Base-by-base conservation (phyloP, 163 green algal genomes). In the Chloromonas sp. region DNA sequence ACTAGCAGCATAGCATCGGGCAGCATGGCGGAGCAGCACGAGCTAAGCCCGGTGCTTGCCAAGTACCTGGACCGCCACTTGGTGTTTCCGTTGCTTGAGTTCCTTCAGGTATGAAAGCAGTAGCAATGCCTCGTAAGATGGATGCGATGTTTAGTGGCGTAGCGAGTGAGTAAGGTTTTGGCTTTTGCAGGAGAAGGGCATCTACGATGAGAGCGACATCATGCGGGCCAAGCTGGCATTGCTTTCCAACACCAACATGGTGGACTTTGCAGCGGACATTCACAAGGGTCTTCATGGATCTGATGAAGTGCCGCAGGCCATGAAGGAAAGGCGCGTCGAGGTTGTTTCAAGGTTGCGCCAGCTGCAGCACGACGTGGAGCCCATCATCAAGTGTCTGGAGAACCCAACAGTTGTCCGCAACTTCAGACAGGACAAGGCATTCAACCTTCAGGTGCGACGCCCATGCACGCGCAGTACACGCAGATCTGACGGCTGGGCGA, bases 251-350 rank as follows among this genome's bases (percentile, higher is more conserved):
- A 99, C 97, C 13, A 99, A 99, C 92, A 99, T 99, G 97, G 95
- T 99, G 2, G 97, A 99, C 89, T 99, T 98, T 87, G 96, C 96
- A 2, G 98, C 98, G 92, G 97, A 99, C 82, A 98, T 99, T 85
- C 95, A 98, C 87, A 96, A 97, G 85, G 87, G 90, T n/a, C 90
- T 99, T 0, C 93, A 99, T 87, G 89, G 94, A 14, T 95, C 92
- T 0, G 92, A 97, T 0, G 94, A 98, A 14, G 95, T 98, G n/a
- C 96, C 97, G 0, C 82, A 88, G 58, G 84, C 90, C 57, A 93
- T 98, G 89, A 90, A 91, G 79, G 85, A 92, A 58, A 90, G 94
- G 2, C 90, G 95, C 14, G 84, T 71, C 0, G 90, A 96, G 70
- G 95, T 98, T 15, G 92, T 98, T 14, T 62, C 81, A 36, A 88